These are phyloP conservation scores for sweet orange (Citrus sinensis) DNA, from an alignment of 345 rosid species.

Conservation along the genomic window DNA sequence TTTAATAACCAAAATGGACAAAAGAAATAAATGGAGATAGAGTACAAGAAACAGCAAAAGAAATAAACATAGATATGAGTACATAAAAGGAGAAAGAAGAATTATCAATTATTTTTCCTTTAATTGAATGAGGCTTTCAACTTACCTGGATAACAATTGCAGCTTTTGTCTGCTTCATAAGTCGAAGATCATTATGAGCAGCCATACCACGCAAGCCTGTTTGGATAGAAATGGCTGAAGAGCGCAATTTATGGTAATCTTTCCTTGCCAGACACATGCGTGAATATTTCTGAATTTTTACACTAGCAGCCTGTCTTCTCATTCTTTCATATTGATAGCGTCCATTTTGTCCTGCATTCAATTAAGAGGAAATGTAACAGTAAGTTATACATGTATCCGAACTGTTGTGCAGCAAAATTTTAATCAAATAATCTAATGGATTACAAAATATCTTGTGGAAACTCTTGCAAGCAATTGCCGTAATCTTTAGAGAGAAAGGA, in stretches of 20 bases:
- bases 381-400: not conserved
- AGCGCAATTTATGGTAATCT: constrained; percentile 44
- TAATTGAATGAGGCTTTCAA: constrained; percentile 10
- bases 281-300: constrained; percentile 62
- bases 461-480: not conserved
- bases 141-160: constrained; percentile 76
- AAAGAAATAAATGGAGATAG: not conserved
- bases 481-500: not conserved
- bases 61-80: not conserved
- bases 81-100: constrained; percentile 3
- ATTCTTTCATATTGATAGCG: constrained; percentile 46
- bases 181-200: constrained; percentile 59
- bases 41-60: not conserved
- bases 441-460: not conserved
- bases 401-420: not conserved
- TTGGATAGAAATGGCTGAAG: constrained; percentile 67
- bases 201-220: constrained; percentile 73
- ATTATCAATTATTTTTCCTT: constrained; percentile 9
- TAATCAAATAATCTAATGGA: not conserved
- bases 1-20: not conserved
- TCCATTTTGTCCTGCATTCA: constrained; percentile 60
- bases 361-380: constrained; percentile 13
- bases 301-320: constrained; percentile 76
- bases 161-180: constrained; percentile 59
- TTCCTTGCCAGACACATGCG: constrained; percentile 62